Percentiles rank a stretch among this genome's conserved stretches.
These are phyloP conservation scores for Naematelia encephala DNA, from an alignment of 768 basidiomycete species.

Conservation along the genomic window DNA sequence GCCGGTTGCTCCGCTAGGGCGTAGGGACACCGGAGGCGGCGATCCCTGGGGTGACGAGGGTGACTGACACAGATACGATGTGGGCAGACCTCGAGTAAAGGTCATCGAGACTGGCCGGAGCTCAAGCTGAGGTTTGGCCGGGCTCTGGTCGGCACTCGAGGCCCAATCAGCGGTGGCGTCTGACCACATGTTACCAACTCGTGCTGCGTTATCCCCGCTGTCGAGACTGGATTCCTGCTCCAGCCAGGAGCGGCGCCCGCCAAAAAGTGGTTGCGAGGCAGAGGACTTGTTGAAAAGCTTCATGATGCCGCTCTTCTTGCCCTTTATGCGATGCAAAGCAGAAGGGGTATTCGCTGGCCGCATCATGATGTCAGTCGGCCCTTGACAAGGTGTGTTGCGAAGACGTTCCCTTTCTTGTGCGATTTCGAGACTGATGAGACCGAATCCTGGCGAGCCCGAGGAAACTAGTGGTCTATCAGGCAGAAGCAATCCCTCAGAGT, in stretches of 20 bases:
- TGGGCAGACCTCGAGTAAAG: conserved; percentile 26
- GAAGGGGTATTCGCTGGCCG: too few species aligned
- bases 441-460: too few species aligned
- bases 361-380: too few species aligned
- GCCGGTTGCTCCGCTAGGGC: too few species aligned
- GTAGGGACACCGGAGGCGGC: too few species aligned
- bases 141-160: background rate
- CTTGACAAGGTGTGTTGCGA: too few species aligned
- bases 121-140: conserved; percentile 28
- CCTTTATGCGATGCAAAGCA: background rate
- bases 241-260: too few species aligned
- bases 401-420: too few species aligned
- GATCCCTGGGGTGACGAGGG: background rate
- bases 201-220: background rate
- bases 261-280: background rate
- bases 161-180: background rate
- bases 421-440: too few species aligned
- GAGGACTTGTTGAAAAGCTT: background rate
- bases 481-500: too few species aligned
- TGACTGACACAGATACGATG: background rate
- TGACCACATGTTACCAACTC: background rate
- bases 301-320: background rate
- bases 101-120: conserved; percentile 39
- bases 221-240: background rate
- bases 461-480: too few species aligned